Evolutionary conservation across 371 early-diverging fungal species (phyloP).

Genomic region (Mucor circinelloides): DNA sequence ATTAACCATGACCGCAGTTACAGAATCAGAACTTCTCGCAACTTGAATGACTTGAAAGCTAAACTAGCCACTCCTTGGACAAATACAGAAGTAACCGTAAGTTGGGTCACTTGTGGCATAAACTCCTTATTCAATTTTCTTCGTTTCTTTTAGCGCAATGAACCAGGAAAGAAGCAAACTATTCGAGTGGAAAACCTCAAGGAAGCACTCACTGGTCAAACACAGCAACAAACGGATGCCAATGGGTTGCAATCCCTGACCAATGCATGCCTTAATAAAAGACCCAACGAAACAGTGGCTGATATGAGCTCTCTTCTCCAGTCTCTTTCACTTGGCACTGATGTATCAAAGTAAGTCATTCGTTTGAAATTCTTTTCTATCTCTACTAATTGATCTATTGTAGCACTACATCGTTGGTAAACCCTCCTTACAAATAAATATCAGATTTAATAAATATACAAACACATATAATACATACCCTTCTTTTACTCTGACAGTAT

Average conservation of each 20-base stretch:
- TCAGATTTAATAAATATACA: not conserved
- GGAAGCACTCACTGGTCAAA: slow-evolving; percentile 38
- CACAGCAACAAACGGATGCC: not conserved
- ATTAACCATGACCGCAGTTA: slow-evolving; percentile 43
- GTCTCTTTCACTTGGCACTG: slow-evolving; percentile 32
- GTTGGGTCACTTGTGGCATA: not conserved
- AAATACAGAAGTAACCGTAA: slow-evolving; percentile 33
- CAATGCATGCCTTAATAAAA: slow-evolving; percentile 27
- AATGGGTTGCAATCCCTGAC: slow-evolving; percentile 9
- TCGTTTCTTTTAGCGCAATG: slow-evolving; percentile 24
- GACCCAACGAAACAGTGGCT: slow-evolving; percentile 25
- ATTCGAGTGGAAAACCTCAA: slow-evolving; percentile 56
- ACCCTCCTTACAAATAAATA: slow-evolving; percentile 32
- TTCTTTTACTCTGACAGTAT: too few species aligned
- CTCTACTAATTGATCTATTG: not conserved
- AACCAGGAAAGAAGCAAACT: slow-evolving; percentile 27
- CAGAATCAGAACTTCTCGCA: slow-evolving; percentile 51
- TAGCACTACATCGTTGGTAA: slow-evolving; percentile 30
- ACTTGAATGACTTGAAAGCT: slow-evolving; percentile 50
- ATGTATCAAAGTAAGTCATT: slow-evolving; percentile 22
- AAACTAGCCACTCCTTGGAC: slow-evolving; percentile 46
- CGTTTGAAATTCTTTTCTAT: not conserved
- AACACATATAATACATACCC: too few species aligned
- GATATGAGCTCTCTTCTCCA: slow-evolving; percentile 50
- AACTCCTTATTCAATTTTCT: not conserved